Conservation (phyloP, 331 rosid species). For the Saraca asoca region DNA sequence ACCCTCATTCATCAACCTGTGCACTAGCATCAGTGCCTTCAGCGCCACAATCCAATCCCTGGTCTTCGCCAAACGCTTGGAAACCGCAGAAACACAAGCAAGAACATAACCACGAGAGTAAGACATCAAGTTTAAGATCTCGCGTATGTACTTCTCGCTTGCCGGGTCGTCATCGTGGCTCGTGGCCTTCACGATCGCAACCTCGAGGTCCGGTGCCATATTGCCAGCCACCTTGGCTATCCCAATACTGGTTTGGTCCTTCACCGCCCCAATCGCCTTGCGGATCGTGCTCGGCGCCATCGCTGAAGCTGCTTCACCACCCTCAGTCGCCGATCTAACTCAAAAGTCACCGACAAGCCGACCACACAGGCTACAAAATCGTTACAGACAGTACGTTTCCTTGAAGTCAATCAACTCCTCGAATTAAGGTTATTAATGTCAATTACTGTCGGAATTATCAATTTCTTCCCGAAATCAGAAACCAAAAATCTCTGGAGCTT, state of each 20-base stretch:
- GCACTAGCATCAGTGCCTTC: slow-evolving; percentile 70
- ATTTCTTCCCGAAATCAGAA: slow-evolving; percentile 17
- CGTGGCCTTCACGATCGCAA: slow-evolving; percentile 87
- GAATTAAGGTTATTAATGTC: not conserved
- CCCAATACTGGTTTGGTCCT: slow-evolving; percentile 97
- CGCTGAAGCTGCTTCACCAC: slow-evolving; percentile 23
- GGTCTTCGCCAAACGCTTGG: slow-evolving; percentile 85
- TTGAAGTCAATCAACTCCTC: not conserved
- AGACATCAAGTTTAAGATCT: slow-evolving; percentile 68
- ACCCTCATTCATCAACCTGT: slow-evolving; percentile 74
- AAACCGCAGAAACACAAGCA: slow-evolving; percentile 69
- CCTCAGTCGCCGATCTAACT: slow-evolving; percentile 6
- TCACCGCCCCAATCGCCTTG: slow-evolving; percentile 92
- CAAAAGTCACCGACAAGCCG: too few relatives aligned
- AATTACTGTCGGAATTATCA: too few relatives aligned
- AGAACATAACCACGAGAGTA: slow-evolving; percentile 74
- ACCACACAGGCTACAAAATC: not conserved
- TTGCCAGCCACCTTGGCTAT: slow-evolving; percentile 88
- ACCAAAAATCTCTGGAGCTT: not conserved
- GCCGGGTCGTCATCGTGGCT: slow-evolving; percentile 93
- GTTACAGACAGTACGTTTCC: not conserved
- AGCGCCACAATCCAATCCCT: slow-evolving; percentile 96
- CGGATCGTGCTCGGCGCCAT: slow-evolving; percentile 94
- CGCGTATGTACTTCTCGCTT: slow-evolving; percentile 74
- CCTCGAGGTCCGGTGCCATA: slow-evolving; percentile 94